phyloP scores from a whole-genome alignment of 2,329 filamentous ascomycete species.

The Aureobasidium sp. region DNA sequence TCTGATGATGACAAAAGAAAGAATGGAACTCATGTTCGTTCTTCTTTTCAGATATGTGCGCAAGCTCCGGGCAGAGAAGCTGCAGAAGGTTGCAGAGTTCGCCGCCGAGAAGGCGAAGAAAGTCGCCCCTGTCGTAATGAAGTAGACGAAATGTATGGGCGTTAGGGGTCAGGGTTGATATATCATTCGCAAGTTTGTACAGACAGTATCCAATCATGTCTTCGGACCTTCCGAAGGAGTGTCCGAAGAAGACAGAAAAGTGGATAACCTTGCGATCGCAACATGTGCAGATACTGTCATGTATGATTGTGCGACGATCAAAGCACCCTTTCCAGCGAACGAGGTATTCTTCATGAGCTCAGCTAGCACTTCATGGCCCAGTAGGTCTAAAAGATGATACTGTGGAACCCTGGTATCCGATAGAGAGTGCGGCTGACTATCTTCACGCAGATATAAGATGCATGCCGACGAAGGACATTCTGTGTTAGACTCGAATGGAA shows the following conservation, averaged over 20 bases:
- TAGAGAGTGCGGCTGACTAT: neutral
- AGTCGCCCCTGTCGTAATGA: constrained; percentile 41
- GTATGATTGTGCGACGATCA: constrained; percentile 3
- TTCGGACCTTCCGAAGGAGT: neutral
- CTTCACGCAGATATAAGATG: neutral
- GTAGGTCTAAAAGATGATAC: neutral
- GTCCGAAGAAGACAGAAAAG: neutral
- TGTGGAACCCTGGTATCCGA: neutral
- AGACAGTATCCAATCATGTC: neutral
- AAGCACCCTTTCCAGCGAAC: neutral
- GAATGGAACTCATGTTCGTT: constrained; percentile 83
- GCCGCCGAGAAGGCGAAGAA: constrained; percentile 54
- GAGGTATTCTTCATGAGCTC: neutral
- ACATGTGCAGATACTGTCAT: constrained; percentile 9
- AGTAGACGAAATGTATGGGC: constrained; percentile 29
- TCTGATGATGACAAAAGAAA: constrained; percentile 98
- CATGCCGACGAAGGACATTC: neutral
- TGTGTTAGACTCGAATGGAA: neutral
- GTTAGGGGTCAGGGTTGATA: neutral
- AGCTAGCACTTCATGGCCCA: neutral
- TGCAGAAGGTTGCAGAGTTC: constrained; percentile 59
- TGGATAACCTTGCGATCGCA: neutral
- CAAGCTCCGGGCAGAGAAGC: constrained; percentile 60
- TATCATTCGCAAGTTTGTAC: neutral
- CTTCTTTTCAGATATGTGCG: constrained; percentile 77